A percentile compares a stretch with the other conserved stretches of the same genome.
Evolutionary conservation across 805 yeast genomes (phyloP).

Genomic region (Metschnikowia chrysomelidarum): DNA sequence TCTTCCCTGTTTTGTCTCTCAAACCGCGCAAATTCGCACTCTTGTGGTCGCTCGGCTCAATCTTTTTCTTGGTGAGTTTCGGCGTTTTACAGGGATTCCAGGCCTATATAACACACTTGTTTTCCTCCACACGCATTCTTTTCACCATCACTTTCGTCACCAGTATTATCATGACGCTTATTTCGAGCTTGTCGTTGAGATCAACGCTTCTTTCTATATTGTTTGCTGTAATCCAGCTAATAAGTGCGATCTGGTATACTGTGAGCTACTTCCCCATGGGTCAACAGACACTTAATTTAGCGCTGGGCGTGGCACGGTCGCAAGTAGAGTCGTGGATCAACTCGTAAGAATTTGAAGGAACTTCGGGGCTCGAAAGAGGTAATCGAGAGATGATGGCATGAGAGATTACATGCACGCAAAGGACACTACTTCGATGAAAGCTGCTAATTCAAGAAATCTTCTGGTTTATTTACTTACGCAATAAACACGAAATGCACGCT

Average conservation of each 20-base stretch:
- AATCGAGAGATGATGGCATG: too few relatives aligned
- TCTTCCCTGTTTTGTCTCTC: constrained; percentile 41
- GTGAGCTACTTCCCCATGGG: constrained; percentile 50
- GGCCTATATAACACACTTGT: constrained; percentile 40
- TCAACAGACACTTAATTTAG: constrained; percentile 40
- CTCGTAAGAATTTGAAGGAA: constrained; percentile 15
- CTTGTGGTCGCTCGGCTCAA: constrained; percentile 47
- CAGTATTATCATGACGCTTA: constrained; percentile 40
- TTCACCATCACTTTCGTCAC: constrained; percentile 39
- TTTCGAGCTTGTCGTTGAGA: constrained; percentile 35
- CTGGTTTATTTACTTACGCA: too few relatives aligned
- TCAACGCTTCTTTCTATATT: constrained; percentile 39
- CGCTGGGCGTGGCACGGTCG: constrained; percentile 41
- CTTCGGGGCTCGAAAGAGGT: too few relatives aligned
- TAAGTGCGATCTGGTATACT: constrained; percentile 45
- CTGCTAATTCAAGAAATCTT: too few relatives aligned
- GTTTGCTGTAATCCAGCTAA: constrained; percentile 40
- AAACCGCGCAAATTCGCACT: constrained; percentile 47
- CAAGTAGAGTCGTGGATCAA: constrained; percentile 46
- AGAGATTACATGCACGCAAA: too few relatives aligned
- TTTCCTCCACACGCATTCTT: constrained; percentile 39
- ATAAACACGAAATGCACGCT: too few relatives aligned
- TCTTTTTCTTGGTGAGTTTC: constrained; percentile 45
- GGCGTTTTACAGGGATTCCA: constrained; percentile 45
- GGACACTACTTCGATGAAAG: too few relatives aligned